A percentile compares a stretch with the other conserved stretches of the same genome.
Evolutionary conservation across 2,329 filamentous ascomycete species (phyloP).

Genomic region (Dactylonectria macrodidyma): DNA sequence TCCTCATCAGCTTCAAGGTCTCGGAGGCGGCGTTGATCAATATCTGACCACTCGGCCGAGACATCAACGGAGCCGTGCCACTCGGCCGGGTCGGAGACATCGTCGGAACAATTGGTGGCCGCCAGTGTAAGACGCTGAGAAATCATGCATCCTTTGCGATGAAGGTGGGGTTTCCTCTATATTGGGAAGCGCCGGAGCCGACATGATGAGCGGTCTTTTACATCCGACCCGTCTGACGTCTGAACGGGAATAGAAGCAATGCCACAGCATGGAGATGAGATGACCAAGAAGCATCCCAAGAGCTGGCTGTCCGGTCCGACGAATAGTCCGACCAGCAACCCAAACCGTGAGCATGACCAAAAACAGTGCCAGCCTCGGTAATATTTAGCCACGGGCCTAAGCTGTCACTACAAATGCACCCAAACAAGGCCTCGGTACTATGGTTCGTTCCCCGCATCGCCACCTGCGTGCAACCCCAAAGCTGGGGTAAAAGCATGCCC

Average conservation of each 20-base stretch:
- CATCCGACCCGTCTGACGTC: too few relatives aligned
- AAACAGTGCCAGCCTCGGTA: constrained; percentile 37
- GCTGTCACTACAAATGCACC: not conserved
- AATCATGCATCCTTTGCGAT: constrained; percentile 10
- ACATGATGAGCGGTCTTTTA: not conserved
- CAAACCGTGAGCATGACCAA: constrained; percentile 19
- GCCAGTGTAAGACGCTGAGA: constrained; percentile 15
- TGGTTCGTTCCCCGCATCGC: constrained; percentile 38
- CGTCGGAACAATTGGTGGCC: not conserved
- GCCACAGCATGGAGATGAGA: not conserved
- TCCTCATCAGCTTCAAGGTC: constrained; percentile 10
- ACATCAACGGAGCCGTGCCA: constrained; percentile 35
- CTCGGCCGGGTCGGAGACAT: constrained; percentile 35
- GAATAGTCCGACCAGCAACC: constrained; percentile 11
- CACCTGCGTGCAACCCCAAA: not conserved
- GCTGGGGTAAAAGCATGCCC: constrained; percentile 18
- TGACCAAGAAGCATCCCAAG: too few relatives aligned
- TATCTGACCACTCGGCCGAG: constrained; percentile 43
- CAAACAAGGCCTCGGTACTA: constrained; percentile 37
- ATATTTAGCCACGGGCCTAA: constrained; percentile 26
- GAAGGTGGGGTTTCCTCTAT: not conserved
- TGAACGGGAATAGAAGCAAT: not conserved
- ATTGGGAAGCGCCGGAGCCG: not conserved
- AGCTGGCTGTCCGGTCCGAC: constrained; percentile 14
- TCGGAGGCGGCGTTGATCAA: not conserved